Base-by-base conservation (phyloP, 768 basidiomycete genomes). In the Cystobasidium ongulense region DNA sequence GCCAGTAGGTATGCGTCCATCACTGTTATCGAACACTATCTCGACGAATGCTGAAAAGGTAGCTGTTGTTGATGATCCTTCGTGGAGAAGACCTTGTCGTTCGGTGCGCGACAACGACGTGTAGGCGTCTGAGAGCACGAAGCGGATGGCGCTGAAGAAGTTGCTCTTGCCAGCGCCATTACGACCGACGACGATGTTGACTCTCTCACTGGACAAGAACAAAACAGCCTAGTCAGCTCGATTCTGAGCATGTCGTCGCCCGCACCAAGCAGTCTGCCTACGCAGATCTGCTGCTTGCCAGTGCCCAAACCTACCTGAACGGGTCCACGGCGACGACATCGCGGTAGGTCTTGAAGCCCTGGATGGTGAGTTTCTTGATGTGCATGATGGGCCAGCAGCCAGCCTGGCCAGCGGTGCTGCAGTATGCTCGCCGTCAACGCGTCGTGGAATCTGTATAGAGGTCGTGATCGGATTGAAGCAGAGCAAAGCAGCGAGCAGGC, bases 111-210 rank as follows among this genome's bases (percentile, higher is more conserved):
- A 87, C 88, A 98, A 91, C 31, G 92, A 93, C 0, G 92, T 94
- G 78, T 98, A 98, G 21, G 94, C 93, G 83, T 99, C 96, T 1
- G 92, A 94, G 18, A 99, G 85, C 15, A 98, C 96, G 78, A 99
- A 99, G 10, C 95, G 91, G 79, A 98, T 97, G 25, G 95, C 93
- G 41, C 91, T 88, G 81, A 99, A 99, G 85, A 99, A 98, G 81
- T 98, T 99, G 79, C 91, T 93, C 84, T 99, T 99, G 63, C 96
- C 96, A 5, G 90, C 92, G 15, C 96, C 96, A 86, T 99, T 98
- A 52, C 96, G 84, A 17, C 96, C 95, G 8, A 98, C 94, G 10
- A 98, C 92, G 13, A 98, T 93, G 82, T 98, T 98, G 80, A 96
- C 92, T 62, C 85, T 88, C 0, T 93, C 87, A 25, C 82, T 83